phyloP scores from a whole-genome alignment of 805 yeast species.

The Wickerhamiella siamensis region DNA sequence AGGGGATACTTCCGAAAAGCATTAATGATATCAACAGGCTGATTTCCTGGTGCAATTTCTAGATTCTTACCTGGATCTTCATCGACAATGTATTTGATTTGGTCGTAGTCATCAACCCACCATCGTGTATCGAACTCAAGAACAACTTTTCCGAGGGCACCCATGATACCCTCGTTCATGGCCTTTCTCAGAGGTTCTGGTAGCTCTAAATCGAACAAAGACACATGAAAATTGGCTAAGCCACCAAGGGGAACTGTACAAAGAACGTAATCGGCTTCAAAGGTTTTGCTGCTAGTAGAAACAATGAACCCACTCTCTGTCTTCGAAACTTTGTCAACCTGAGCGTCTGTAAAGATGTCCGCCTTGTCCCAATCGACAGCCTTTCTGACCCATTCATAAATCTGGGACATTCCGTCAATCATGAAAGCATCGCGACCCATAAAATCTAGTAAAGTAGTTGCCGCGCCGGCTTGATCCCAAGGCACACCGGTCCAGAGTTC shows the following conservation, averaged over 20 bases:
- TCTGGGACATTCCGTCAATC: slow-evolving; percentile 39
- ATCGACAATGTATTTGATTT: slow-evolving; percentile 34
- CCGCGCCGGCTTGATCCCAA: slow-evolving; percentile 53
- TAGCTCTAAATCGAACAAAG: slow-evolving; percentile 14
- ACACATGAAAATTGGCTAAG: slow-evolving; percentile 25
- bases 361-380: slow-evolving; percentile 26
- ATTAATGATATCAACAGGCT: slow-evolving; percentile 51
- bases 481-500: slow-evolving; percentile 76
- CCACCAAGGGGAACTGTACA: slow-evolving; percentile 71
- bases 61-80: slow-evolving; percentile 13
- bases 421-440: slow-evolving; percentile 70
- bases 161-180: slow-evolving; percentile 39
- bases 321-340: slow-evolving; percentile 30
- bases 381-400: slow-evolving; percentile 33
- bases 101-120: slow-evolving; percentile 43
- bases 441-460: slow-evolving; percentile 52
- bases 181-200: slow-evolving; percentile 31
- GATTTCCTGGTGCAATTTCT: slow-evolving; percentile 32
- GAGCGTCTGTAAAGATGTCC: slow-evolving; percentile 29
- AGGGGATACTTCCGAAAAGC: slow-evolving; percentile 32
- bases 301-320: slow-evolving; percentile 15
- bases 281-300: slow-evolving; percentile 23
- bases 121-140: slow-evolving; percentile 49
- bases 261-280: slow-evolving; percentile 41
- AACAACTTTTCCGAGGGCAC: slow-evolving; percentile 58